Conservation (phyloP, 148 eudicot species). For the Chenopodium berlandieri region DNA sequence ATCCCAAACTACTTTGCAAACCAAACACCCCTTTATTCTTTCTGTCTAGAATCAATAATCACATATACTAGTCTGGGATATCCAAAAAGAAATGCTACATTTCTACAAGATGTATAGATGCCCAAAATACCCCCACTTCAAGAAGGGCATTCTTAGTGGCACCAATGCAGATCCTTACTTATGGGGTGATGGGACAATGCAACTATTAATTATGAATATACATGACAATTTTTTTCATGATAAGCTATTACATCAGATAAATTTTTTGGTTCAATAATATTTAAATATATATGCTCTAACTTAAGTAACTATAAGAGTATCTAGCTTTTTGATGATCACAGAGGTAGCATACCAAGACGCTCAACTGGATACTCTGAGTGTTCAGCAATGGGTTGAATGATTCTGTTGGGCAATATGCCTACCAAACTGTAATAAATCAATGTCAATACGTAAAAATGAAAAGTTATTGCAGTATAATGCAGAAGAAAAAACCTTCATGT, state of each 20-base stretch:
- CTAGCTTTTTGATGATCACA: neutral
- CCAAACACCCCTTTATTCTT: too few relatives aligned
- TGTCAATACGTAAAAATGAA: neutral
- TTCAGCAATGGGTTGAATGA: conserved; percentile 94
- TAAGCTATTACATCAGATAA: neutral
- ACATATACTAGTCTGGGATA: neutral
- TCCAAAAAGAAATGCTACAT: neutral
- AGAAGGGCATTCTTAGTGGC: neutral
- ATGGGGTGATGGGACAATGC: too few relatives aligned
- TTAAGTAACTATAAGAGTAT: neutral
- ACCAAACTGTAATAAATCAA: conserved; percentile 53
- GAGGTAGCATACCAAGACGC: conserved; percentile 64
- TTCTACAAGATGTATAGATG: neutral
- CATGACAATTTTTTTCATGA: neutral
- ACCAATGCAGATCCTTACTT: neutral
- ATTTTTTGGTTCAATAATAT: neutral
- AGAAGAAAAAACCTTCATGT: neutral
- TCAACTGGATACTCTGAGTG: conserved; percentile 96
- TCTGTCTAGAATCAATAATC: neutral
- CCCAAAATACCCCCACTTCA: neutral
- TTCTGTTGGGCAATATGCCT: conserved; percentile 83
- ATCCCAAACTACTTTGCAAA: too few relatives aligned
- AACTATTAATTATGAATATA: too few relatives aligned
- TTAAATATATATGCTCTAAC: neutral
- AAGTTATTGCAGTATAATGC: neutral